Conservation (phyloP, 495 filamentous ascomycete genomes). For the Cairneyella variabilis region DNA sequence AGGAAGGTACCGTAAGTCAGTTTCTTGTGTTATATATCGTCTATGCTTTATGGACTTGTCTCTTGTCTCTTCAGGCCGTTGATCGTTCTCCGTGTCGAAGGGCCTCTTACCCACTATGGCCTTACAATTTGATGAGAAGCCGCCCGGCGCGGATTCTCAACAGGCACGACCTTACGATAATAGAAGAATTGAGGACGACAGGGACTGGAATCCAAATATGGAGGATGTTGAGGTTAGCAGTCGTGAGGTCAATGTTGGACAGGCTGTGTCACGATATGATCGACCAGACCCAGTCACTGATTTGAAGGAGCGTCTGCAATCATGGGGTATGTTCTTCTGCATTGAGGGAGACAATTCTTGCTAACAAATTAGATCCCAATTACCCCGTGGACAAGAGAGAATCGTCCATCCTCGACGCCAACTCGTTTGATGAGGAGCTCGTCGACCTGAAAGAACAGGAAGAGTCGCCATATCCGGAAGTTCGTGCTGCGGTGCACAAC, state of each 20-base stretch:
- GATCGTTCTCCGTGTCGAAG: conserved; percentile 22
- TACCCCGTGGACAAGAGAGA: conserved; percentile 37
- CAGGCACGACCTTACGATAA: conserved; percentile 13
- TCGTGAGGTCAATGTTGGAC: conserved; percentile 23
- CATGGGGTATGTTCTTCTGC: conserved; percentile 29
- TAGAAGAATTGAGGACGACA: conserved; percentile 25
- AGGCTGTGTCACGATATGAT: conserved; percentile 20
- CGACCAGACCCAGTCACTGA: conserved; percentile 29
- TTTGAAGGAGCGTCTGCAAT: conserved; percentile 30
- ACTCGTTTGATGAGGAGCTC: conserved; percentile 34
- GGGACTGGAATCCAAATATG: conserved; percentile 26
- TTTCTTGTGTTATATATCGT: conserved; percentile 20
- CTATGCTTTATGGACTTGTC: conserved; percentile 11
- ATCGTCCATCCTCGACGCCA: conserved; percentile 28
- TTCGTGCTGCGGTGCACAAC: conserved; percentile 57
- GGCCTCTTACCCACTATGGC: conserved; percentile 9
- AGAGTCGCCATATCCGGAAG: conserved; percentile 61
- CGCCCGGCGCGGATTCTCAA: conserved; percentile 25
- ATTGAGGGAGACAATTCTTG: conserved; percentile 28
- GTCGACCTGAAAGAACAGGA: conserved; percentile 32
- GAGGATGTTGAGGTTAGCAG: conserved; percentile 28
- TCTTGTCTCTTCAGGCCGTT: conserved; percentile 21
- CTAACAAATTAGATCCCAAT: conserved; percentile 45
- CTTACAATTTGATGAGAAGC: conserved; percentile 15
- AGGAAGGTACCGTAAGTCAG: neutral